These are phyloP conservation scores for Amphirosellinia nigrospora DNA, from an alignment of 495 filamentous ascomycete genomes.

Conservation along the genomic window DNA sequence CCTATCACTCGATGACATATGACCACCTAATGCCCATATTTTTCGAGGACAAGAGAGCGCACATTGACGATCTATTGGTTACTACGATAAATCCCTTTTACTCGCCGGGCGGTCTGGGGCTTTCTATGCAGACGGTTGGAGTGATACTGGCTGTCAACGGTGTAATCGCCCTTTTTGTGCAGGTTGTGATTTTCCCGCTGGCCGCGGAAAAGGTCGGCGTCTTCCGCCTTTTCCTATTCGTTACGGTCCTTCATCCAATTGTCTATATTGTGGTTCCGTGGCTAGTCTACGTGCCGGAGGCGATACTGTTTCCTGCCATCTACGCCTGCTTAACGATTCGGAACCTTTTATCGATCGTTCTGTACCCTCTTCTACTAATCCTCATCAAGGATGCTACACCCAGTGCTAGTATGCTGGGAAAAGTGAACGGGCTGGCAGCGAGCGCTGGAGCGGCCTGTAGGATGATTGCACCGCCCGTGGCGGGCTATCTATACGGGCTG, in stretches of 20 bases:
- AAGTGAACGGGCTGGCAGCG: conserved; percentile 81
- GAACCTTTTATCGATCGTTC: conserved; percentile 76
- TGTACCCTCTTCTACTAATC: conserved; percentile 80
- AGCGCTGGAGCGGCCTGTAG: conserved; percentile 78
- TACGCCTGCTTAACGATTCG: conserved; percentile 74
- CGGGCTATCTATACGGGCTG: conserved; percentile 74
- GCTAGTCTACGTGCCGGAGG: conserved; percentile 65
- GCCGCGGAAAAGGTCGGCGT: conserved; percentile 75
- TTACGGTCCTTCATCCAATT: conserved; percentile 77
- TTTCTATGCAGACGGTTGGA: conserved; percentile 74
- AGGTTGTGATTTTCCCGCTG: conserved; percentile 76
- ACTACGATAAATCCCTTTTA: conserved; percentile 52
- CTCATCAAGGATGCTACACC: conserved; percentile 85
- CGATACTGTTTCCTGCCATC: conserved; percentile 68
- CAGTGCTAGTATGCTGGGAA: conserved; percentile 68
- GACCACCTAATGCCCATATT: conserved; percentile 86
- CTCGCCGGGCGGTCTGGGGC: conserved; percentile 75
- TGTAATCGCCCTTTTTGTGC: conserved; percentile 77
- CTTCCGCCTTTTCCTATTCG: conserved; percentile 72
- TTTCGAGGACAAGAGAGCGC: conserved; percentile 69
- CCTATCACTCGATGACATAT: conserved; percentile 87
- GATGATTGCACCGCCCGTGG: conserved; percentile 76
- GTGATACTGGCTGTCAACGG: conserved; percentile 83
- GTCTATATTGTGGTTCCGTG: conserved; percentile 77
- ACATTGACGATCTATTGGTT: conserved; percentile 27